These are phyloP conservation scores for Colletotrichum gigasporum DNA, from an alignment of 2,329 filamentous ascomycete genomes.

Conservation along the genomic window DNA sequence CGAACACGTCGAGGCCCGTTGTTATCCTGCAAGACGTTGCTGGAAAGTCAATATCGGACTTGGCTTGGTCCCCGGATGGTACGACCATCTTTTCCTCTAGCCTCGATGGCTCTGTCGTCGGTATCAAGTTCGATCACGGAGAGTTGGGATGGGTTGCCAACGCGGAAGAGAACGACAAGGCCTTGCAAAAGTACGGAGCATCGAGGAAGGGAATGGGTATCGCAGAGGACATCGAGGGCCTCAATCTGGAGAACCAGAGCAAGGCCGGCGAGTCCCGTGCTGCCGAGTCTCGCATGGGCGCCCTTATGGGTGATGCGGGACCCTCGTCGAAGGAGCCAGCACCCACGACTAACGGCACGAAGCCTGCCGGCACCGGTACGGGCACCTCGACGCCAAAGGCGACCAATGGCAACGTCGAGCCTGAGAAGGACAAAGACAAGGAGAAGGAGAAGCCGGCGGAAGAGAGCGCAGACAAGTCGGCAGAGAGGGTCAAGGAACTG, in stretches of 20 bases:
- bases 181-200: slow-evolving; percentile 90
- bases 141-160: slow-evolving; percentile 91
- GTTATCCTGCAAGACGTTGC: slow-evolving; percentile 90
- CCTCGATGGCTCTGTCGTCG: slow-evolving; percentile 88
- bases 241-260: slow-evolving; percentile 89
- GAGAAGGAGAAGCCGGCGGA: slow-evolving; percentile 47
- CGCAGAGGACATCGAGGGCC: slow-evolving; percentile 88
- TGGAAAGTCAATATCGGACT: slow-evolving; percentile 90
- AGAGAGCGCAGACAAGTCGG: slow-evolving; percentile 62
- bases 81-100: slow-evolving; percentile 87
- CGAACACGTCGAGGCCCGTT: slow-evolving; percentile 89
- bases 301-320: slow-evolving; percentile 89
- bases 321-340: slow-evolving; percentile 60
- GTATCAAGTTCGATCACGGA: slow-evolving; percentile 82
- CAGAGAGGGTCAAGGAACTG: slow-evolving; percentile 66
- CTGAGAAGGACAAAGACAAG: slow-evolving; percentile 42
- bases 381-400: slow-evolving; percentile 47
- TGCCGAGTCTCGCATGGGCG: slow-evolving; percentile 95
- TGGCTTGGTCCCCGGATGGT: slow-evolving; percentile 94
- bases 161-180: slow-evolving; percentile 89
- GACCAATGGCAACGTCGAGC: slow-evolving; percentile 49
- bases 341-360: slow-evolving; percentile 62
- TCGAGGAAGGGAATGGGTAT: slow-evolving; percentile 90
- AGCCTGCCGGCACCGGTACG: slow-evolving; percentile 43
- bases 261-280: slow-evolving; percentile 90